A percentile compares a stretch with the other conserved stretches of the same genome.
These are phyloP conservation scores for Mrakia hoshinonis DNA, from an alignment of 768 basidiomycete species.

Conservation along the genomic window DNA sequence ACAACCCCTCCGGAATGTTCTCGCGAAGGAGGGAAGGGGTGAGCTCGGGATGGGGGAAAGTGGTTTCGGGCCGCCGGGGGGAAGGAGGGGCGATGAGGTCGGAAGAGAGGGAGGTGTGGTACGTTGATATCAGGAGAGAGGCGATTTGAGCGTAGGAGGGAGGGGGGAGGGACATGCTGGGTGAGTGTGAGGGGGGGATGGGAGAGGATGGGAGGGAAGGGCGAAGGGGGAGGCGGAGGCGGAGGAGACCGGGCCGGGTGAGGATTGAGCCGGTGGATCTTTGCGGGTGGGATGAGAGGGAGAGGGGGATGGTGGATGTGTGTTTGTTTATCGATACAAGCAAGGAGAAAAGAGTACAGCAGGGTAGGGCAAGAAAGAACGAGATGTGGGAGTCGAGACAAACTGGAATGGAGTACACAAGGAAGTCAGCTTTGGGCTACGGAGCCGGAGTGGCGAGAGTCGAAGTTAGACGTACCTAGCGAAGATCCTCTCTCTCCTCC, in stretches of 20 bases:
- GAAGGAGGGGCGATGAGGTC: neutral
- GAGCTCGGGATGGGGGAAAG: neutral
- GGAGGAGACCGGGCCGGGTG: too few species aligned
- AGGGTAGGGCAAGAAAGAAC: neutral
- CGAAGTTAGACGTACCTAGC: too few species aligned
- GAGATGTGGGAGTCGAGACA: too few species aligned
- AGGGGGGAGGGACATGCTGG: neutral
- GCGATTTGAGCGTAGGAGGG: neutral
- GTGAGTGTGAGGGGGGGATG: neutral
- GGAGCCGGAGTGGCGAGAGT: too few species aligned
- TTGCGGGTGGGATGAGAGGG: neutral
- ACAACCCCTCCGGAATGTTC: neutral
- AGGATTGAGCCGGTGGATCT: too few species aligned
- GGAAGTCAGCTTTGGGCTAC: neutral
- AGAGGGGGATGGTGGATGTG: neutral
- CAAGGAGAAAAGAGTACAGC: slow-evolving; percentile 13
- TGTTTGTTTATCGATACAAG: slow-evolving; percentile 3
- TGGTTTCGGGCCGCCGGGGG: neutral
- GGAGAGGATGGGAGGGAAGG: too few species aligned
- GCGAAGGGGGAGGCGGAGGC: too few species aligned
- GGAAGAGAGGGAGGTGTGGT: neutral
- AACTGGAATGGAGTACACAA: neutral
- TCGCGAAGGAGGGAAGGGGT: neutral
- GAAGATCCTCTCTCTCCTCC: neutral
- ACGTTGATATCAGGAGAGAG: neutral